Conservation (phyloP, 2,329 filamentous ascomycete genomes). For the Monosporascus sp. region DNA sequence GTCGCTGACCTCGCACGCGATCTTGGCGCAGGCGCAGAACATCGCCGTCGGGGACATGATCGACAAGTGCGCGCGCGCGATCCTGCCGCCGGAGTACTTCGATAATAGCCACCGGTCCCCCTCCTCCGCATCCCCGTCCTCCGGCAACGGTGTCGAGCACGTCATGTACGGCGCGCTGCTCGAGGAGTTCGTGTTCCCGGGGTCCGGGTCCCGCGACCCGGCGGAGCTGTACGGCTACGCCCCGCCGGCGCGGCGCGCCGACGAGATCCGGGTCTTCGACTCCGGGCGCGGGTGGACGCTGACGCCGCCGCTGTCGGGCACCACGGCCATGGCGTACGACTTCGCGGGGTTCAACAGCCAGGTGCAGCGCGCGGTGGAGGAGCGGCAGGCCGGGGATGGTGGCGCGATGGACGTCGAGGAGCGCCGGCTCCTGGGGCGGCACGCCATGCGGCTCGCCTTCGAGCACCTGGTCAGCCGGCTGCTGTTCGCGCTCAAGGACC, state of each 20-base stretch:
- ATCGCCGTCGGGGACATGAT: constrained; percentile 86
- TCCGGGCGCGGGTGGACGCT: constrained; percentile 56
- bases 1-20: constrained; percentile 61
- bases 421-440: constrained; percentile 62
- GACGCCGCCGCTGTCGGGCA: constrained; percentile 58
- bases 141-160: constrained; percentile 40
- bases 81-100: constrained; percentile 53
- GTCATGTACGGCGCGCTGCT: constrained; percentile 79
- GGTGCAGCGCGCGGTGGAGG: constrained; percentile 50
- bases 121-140: not conserved
- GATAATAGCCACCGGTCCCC: constrained; percentile 10
- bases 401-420: constrained; percentile 48
- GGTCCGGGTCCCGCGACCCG: not conserved
- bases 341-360: constrained; percentile 69
- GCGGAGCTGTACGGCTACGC: constrained; percentile 46
- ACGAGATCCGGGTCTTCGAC: constrained; percentile 46
- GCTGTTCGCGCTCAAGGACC: constrained; percentile 56
- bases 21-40: constrained; percentile 70
- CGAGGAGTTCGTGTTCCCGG: constrained; percentile 72
- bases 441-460: constrained; percentile 75
- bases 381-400: constrained; percentile 17
- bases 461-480: constrained; percentile 79
- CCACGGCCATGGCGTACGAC: constrained; percentile 58
- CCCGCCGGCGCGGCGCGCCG: constrained; percentile 50
- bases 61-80: constrained; percentile 76